Percentiles rank a stretch among this genome's conserved stretches.
These are phyloP conservation scores for Ajuga reptans DNA, from an alignment of 305 asterid species.

Conservation along the genomic window DNA sequence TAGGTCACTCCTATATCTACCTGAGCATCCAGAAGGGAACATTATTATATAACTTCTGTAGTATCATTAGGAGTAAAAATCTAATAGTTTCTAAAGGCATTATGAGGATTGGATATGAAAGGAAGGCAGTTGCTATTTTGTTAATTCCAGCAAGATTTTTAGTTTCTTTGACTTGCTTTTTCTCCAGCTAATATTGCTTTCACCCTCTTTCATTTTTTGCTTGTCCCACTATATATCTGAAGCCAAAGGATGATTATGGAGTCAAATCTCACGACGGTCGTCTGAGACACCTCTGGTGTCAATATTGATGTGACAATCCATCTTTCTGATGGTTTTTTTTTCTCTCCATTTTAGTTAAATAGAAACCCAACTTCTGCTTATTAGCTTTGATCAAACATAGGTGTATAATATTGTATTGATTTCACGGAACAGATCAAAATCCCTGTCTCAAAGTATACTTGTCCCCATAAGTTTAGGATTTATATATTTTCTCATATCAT, in stretches of 20 bases:
- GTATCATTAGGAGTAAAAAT: background rate
- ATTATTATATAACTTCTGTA: background rate
- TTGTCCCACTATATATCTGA: background rate
- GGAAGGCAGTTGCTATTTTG: background rate
- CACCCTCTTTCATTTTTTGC: background rate
- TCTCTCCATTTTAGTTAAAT: background rate
- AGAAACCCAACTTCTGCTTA: no score
- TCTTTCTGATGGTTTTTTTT: conserved; percentile 36
- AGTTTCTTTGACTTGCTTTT: background rate
- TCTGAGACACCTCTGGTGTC: conserved; percentile 38
- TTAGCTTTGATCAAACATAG: no score
- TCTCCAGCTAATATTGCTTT: background rate
- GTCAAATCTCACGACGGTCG: conserved; percentile 49
- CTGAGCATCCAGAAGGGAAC: conserved; percentile 30
- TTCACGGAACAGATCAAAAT: background rate
- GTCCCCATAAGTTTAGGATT: no score
- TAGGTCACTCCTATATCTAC: conserved; percentile 20
- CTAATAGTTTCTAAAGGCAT: background rate
- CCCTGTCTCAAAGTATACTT: background rate
- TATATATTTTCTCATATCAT: background rate
- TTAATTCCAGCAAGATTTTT: background rate
- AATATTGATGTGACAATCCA: conserved; percentile 38
- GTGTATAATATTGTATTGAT: background rate
- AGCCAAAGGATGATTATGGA: conserved; percentile 45
- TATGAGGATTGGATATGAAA: background rate